phyloP scores from a whole-genome alignment of 2,329 filamentous ascomycete species.

The Chaetoscypha palmicola region DNA sequence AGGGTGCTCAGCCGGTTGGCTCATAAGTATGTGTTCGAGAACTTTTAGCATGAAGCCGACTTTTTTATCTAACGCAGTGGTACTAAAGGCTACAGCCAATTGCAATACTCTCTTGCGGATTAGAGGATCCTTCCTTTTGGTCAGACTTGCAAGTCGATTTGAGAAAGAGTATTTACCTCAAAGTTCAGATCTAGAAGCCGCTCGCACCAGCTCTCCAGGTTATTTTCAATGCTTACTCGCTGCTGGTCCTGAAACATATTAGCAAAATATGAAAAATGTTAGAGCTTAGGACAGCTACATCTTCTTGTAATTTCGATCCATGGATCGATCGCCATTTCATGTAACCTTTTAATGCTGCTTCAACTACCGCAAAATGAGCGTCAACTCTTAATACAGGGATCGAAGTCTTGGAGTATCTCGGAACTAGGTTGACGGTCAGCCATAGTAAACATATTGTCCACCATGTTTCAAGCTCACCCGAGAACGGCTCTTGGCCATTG shows the following conservation, averaged over 20 bases:
- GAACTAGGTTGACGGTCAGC: too few species aligned
- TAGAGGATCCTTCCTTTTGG: conserved; percentile 69
- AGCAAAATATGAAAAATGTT: conserved; percentile 15
- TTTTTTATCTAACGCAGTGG: conserved; percentile 69
- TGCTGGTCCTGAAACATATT: conserved; percentile 37
- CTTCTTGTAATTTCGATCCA: conserved; percentile 43
- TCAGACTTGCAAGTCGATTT: too few species aligned
- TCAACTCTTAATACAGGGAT: conserved; percentile 73
- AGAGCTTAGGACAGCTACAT: conserved; percentile 15
- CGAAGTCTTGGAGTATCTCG: conserved; percentile 63
- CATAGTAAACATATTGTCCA: too few species aligned
- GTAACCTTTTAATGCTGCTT: conserved; percentile 83
- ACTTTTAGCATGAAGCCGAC: conserved; percentile 80
- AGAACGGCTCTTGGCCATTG: conserved; percentile 59
- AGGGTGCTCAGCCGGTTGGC: conserved; percentile 66
- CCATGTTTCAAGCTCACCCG: too few species aligned
- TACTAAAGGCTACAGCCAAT: conserved; percentile 77
- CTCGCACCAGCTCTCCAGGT: conserved; percentile 66
- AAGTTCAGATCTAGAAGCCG: conserved; percentile 64
- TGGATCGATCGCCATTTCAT: conserved; percentile 62
- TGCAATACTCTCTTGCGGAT: conserved; percentile 77
- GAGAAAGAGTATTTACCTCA: conserved; percentile 46
- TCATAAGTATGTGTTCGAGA: conserved; percentile 83
- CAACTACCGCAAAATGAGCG: conserved; percentile 81
- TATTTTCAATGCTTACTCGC: conserved; percentile 51